Percentiles rank a stretch among this genome's conserved stretches.
Evolutionary conservation across 371 early-diverging fungal species (phyloP).

Genomic region (Haplosporangium sp.): DNA sequence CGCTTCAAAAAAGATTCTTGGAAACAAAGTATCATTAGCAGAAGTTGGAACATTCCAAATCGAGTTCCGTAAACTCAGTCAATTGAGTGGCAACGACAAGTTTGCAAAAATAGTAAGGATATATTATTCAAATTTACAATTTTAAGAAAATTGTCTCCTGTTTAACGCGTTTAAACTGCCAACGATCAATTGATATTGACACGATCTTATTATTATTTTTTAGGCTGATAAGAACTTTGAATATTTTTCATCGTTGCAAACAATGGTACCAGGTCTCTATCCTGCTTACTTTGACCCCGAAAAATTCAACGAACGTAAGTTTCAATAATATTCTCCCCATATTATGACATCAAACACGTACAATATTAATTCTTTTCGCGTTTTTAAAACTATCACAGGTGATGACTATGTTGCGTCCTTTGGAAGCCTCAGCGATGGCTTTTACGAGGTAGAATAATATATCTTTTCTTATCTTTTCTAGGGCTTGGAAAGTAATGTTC

Average conservation of each 20-base stretch:
- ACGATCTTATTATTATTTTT: not conserved
- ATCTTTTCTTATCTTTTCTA: too few relatives aligned
- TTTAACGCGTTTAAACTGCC: too few relatives aligned
- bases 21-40: constrained; percentile 61
- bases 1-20: not conserved
- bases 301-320: constrained; percentile 20
- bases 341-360: too few relatives aligned
- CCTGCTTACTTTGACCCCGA: constrained; percentile 59
- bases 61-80: constrained; percentile 84
- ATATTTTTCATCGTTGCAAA: constrained; percentile 53
- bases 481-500: too few relatives aligned
- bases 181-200: too few relatives aligned
- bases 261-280: constrained; percentile 64
- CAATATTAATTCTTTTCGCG: not conserved
- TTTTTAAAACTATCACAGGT: not conserved
- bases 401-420: constrained; percentile 45
- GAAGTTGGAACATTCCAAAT: constrained; percentile 87
- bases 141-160: too few relatives aligned
- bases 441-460: constrained; percentile 58
- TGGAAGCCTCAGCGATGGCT: constrained; percentile 66
- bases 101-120: constrained; percentile 58
- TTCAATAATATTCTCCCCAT: not conserved
- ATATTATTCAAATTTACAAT: not conserved
- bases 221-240: constrained; percentile 65
- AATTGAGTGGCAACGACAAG: constrained; percentile 69